Evolutionary conservation across 768 basidiomycete species (phyloP).

Genomic region (Wakefieldia striispora): DNA sequence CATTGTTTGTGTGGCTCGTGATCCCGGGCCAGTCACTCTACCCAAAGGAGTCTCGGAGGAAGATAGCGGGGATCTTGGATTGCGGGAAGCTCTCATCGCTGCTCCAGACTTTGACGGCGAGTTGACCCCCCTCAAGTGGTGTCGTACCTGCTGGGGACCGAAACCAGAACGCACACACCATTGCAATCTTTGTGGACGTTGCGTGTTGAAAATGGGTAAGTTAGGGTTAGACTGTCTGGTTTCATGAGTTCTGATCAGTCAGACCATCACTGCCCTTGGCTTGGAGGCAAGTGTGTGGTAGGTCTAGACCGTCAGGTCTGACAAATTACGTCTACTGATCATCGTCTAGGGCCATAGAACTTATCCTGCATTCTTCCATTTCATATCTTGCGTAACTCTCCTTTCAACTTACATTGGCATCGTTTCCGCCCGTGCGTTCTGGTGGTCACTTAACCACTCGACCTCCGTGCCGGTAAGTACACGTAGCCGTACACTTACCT

Average conservation of each 20-base stretch:
- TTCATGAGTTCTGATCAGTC: constrained; percentile 9
- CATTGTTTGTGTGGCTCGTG: constrained; percentile 66
- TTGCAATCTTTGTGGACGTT: constrained; percentile 70
- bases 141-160: constrained; percentile 73
- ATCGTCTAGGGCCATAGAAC: constrained; percentile 69
- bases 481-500: neutral
- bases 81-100: constrained; percentile 61
- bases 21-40: constrained; percentile 62
- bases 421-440: constrained; percentile 52
- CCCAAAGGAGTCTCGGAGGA: constrained; percentile 22
- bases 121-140: constrained; percentile 63
- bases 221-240: neutral
- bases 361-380: constrained; percentile 81
- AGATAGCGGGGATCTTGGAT: constrained; percentile 39
- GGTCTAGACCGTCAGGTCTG: constrained; percentile 20
- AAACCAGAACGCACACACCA: constrained; percentile 83
- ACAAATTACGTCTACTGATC: neutral
- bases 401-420: constrained; percentile 60
- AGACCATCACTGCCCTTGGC: constrained; percentile 91
- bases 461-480: constrained; percentile 51
- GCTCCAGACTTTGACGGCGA: constrained; percentile 51
- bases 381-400: constrained; percentile 61
- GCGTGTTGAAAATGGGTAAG: constrained; percentile 84
- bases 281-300: constrained; percentile 75
- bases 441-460: constrained; percentile 66